Evolutionary conservation across 2,329 filamentous ascomycete species (phyloP), one percentile per base, ranked within the genome.

Genomic region (Pestalotiopsis sp.): DNA sequence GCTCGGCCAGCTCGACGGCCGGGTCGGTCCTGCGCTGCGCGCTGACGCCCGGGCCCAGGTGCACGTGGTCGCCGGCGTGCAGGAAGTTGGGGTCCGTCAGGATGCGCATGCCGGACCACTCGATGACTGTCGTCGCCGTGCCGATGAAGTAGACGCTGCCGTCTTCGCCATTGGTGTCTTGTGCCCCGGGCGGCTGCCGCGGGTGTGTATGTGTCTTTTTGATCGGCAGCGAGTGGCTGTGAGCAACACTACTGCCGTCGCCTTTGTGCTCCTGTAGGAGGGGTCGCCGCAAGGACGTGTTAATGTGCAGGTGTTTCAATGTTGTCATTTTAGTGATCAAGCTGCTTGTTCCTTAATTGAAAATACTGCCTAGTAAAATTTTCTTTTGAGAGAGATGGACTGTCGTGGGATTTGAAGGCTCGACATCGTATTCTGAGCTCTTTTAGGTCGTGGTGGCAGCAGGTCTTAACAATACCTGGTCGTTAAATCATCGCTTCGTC

Each of bases 61-160:
- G 89, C 9, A 92, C 88, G 72, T 91, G 87, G 73, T 91, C 88
- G 39, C 89, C 89, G 1, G 85, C 85, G 73, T 91, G 90, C 0
- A 92, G 83, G 77, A 92, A 92, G 77, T 91, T 91, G 9, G 88
- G 87, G 75, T 87, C 86, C 0, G 87, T 89, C 63, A 89, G 82
- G 70, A 89, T 81, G 38, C 86, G 83, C 61, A 87, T 76, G 25
- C 83, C 84, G 69, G 82, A 77, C 84, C 85, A 89, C 75, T 87
- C 83, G 12, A 88, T 77, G 52, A 89, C 80, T 0, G 86, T 88
- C 2, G 87, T 88, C 4, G 87, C 87, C 4, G 83, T 89, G 20
- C 86, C 86, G 57, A 88, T 82, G 73, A 88, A 88, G 77, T 82
- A 86, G 58, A 88, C 72, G 66, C 82, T 84, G 3, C 82, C 84